Evolutionary conservation across 2,329 filamentous ascomycete genomes (phyloP).

Genomic region (Botrytis paeoniae): DNA sequence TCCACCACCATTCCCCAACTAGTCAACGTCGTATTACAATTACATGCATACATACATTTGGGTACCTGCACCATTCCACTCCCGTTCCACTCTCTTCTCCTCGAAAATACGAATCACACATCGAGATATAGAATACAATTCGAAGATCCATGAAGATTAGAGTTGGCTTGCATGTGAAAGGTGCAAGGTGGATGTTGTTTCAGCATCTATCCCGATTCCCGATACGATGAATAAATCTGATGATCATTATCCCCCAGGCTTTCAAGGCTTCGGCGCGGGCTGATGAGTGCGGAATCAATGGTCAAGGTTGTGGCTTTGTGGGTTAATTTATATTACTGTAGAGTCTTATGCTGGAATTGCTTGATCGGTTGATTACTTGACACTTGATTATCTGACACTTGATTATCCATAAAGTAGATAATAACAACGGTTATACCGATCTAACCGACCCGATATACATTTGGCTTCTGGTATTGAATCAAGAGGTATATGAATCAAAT

Average conservation of each 20-base stretch:
- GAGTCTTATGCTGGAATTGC: slow-evolving; percentile 6
- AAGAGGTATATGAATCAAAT: not conserved
- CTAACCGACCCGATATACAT: not conserved
- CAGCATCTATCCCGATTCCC: not conserved
- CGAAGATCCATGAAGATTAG: not conserved
- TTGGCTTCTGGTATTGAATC: not conserved
- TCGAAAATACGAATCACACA: not conserved
- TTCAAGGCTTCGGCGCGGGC: not conserved
- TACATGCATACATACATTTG: not conserved
- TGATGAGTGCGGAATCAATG: not conserved
- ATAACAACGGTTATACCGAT: not conserved
- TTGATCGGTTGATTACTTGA: not conserved
- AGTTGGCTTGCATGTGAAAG: not conserved
- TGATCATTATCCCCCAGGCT: not conserved
- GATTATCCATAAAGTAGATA: not conserved
- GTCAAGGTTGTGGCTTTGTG: not conserved
- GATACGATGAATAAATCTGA: not conserved
- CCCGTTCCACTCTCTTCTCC: not conserved
- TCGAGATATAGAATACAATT: not conserved
- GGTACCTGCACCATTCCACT: not conserved
- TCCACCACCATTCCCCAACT: not conserved
- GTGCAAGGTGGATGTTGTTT: not conserved
- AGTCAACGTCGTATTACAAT: not conserved
- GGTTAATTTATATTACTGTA: not conserved
- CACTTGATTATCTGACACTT: not conserved